These are phyloP conservation scores for Melastoma candidum DNA, from an alignment of 441 rosid species.

Conservation along the genomic window DNA sequence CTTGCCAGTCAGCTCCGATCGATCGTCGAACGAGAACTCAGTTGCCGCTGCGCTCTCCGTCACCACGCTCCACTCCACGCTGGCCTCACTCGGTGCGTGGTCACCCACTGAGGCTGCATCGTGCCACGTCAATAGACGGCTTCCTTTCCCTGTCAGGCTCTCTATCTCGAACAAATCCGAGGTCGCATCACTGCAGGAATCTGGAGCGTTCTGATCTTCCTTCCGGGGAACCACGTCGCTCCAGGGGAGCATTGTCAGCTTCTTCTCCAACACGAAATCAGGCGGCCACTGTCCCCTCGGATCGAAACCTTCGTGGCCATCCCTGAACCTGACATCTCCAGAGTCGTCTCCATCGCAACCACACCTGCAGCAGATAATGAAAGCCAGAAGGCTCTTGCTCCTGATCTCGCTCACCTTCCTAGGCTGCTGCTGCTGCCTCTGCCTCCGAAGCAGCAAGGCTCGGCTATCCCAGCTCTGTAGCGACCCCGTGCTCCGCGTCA, in stretches of 20 bases:
- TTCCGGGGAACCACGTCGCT: slow-evolving; percentile 23
- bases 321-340: slow-evolving; percentile 26
- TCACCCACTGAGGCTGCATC: slow-evolving; percentile 34
- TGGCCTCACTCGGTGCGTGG: slow-evolving; percentile 80
- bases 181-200: slow-evolving; percentile 56
- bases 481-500: slow-evolving; percentile 40
- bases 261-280: slow-evolving; percentile 26
- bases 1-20: slow-evolving; percentile 31
- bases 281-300: slow-evolving; percentile 19
- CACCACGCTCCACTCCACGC: slow-evolving; percentile 83
- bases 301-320: slow-evolving; percentile 27
- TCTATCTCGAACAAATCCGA: slow-evolving; percentile 88
- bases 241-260: slow-evolving; percentile 33
- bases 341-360: slow-evolving; percentile 50
- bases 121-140: slow-evolving; percentile 43
- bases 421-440: slow-evolving; percentile 17
- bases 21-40: slow-evolving; percentile 49
- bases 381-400: slow-evolving; percentile 39
- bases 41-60: slow-evolving; percentile 74
- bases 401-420: slow-evolving; percentile 21
- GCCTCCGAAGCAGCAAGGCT: slow-evolving; percentile 31
- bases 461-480: slow-evolving; percentile 77
- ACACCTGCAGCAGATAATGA: slow-evolving; percentile 49
- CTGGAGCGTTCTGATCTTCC: slow-evolving; percentile 24
- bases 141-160: slow-evolving; percentile 52